Evolutionary conservation across 495 filamentous ascomycete genomes (phyloP).

Genomic region (Talaromyces ruber): DNA sequence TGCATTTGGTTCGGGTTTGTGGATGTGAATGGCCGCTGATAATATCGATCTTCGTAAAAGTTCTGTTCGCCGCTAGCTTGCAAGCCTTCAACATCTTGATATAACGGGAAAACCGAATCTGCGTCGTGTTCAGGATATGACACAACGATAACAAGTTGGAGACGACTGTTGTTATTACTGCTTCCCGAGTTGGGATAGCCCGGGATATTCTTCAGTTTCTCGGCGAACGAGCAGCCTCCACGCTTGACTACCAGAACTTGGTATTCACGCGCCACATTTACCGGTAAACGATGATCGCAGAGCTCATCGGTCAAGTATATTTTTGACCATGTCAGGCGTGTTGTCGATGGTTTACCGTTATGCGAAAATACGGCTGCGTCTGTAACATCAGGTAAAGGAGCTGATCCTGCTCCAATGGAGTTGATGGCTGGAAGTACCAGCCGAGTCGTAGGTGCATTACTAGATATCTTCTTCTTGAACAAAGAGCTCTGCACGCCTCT

Average conservation of each 20-base stretch:
- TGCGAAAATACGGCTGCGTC: slow-evolving; percentile 43
- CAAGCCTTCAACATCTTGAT: background rate
- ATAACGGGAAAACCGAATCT: background rate
- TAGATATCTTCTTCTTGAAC: slow-evolving; percentile 13
- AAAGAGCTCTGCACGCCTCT: background rate
- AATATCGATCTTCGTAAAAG: background rate
- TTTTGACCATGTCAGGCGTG: slow-evolving; percentile 51
- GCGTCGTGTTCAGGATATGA: slow-evolving; percentile 33
- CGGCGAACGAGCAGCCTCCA: slow-evolving; percentile 74
- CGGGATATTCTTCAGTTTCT: slow-evolving; percentile 79
- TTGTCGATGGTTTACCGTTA: slow-evolving; percentile 28
- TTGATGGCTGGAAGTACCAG: slow-evolving; percentile 57
- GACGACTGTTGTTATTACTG: slow-evolving; percentile 27
- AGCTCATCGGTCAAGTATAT: slow-evolving; percentile 65
- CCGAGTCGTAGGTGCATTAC: slow-evolving; percentile 18
- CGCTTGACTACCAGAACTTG: slow-evolving; percentile 78
- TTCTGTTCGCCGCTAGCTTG: background rate
- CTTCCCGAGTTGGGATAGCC: slow-evolving; percentile 50
- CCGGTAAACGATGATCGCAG: slow-evolving; percentile 55
- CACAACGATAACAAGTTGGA: slow-evolving; percentile 80
- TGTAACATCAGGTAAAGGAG: slow-evolving; percentile 58
- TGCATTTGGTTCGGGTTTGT: slow-evolving; percentile 10
- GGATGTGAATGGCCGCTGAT: slow-evolving; percentile 3
- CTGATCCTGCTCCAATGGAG: slow-evolving; percentile 66
- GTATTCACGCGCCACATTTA: slow-evolving; percentile 51